Evolutionary conservation across 2,329 filamentous ascomycete species (phyloP), one percentile per base, ranked within the genome.

Genomic region (Sclerotinia nivalis): DNA sequence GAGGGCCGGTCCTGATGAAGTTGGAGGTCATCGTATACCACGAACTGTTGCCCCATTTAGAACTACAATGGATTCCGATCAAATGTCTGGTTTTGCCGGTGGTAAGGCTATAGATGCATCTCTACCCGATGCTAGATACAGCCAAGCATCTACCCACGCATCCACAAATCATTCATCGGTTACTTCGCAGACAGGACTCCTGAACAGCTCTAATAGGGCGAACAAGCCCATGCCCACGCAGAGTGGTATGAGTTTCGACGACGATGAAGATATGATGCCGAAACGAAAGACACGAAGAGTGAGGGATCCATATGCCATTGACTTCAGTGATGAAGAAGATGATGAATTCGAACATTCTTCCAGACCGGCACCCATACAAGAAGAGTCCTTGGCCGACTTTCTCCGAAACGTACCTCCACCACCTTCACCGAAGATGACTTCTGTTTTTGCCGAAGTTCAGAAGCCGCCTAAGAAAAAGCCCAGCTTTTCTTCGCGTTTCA

Each of bases 281-380:
- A 86, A 88, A 75, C 88, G 91, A 68, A 97, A 92, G 77, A 92
- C 90, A 58, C 87, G 90, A 59, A 89, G 93, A 40, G 88, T 93
- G 66, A 91, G 88, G 69, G 96, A 99, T 76, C 96, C 95, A 0
- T 98, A 98, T 74, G 93, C 93, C n/a, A 93, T 98, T 73, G 94
- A 97, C 77, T 83, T 89, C 43, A 91, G 89, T 18, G 78, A 81
- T 58, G 80, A 81, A 47, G 80, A 80, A 62, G 58, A 55, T 13
- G 77, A 80, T 45, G 78, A 79, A 8, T 73, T 75, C n/a, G 73
- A 77, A 34, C 68, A 66, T n/a, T 40, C 66, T 1, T 70, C 70
- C 13, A 74, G 69, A 52, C 71, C 73, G 31, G 73, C 74, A 49
- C 73, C 75, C 1, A 75, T 74, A 22, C 68, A 69, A 45, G 88